These are phyloP conservation scores for Xylaria digitata DNA, from an alignment of 2,329 filamentous ascomycete genomes.

Conservation along the genomic window DNA sequence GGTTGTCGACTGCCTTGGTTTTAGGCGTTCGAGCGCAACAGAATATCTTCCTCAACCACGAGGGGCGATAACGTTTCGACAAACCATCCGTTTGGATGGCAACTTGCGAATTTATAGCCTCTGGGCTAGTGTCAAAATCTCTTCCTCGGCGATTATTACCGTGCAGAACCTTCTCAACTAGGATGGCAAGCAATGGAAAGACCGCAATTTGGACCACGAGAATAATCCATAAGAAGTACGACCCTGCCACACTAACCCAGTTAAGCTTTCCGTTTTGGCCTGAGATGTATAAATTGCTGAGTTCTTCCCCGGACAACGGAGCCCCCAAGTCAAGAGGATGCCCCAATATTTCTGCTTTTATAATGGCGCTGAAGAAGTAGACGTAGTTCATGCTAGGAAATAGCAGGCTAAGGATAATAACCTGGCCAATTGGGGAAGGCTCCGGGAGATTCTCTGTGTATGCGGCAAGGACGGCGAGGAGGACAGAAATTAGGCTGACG, in stretches of 20 bases:
- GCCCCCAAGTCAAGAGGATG: constrained; percentile 38
- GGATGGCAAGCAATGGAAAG: constrained; percentile 50
- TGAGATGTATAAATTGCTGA: neutral
- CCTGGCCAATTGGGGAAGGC: constrained; percentile 34
- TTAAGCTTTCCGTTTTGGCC: constrained; percentile 29
- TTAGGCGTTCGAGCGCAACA: constrained; percentile 48
- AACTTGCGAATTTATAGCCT: constrained; percentile 40
- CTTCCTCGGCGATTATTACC: constrained; percentile 52
- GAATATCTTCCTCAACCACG: constrained; percentile 46
- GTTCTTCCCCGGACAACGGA: neutral
- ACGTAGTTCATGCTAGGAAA: constrained; percentile 52
- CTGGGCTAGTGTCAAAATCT: constrained; percentile 38
- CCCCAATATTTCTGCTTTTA: constrained; percentile 42
- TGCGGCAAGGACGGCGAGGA: constrained; percentile 44
- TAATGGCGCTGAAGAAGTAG: constrained; percentile 48
- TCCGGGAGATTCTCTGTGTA: constrained; percentile 37
- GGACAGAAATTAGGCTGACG: constrained; percentile 47
- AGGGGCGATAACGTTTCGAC: constrained; percentile 50
- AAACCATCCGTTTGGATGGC: constrained; percentile 45
- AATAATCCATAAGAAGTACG: constrained; percentile 48
- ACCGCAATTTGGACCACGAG: constrained; percentile 51
- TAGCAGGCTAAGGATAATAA: constrained; percentile 44
- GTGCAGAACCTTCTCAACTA: constrained; percentile 51
- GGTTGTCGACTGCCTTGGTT: constrained; percentile 67
- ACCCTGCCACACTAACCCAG: constrained; percentile 45